Percentiles rank a stretch among this genome's conserved stretches.
Evolutionary conservation across 345 rosid genomes (phyloP).

Genomic region (Murraya koenigii): DNA sequence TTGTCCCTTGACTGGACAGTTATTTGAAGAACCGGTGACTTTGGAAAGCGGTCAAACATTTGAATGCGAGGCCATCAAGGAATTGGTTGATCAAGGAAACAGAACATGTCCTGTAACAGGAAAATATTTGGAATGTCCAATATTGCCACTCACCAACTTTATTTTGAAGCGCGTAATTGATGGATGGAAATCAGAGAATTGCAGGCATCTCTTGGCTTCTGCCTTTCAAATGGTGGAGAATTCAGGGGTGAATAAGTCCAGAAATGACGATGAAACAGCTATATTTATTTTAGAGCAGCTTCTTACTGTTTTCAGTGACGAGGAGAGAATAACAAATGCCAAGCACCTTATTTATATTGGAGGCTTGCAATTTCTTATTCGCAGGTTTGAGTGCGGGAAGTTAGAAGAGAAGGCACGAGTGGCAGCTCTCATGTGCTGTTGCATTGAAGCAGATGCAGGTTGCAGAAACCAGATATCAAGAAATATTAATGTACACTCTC

Average conservation of each 20-base stretch:
- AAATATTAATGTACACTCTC: constrained; percentile 27
- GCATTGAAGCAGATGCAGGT: constrained; percentile 49
- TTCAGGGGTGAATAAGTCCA: constrained; percentile 7
- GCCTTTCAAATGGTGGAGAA: constrained; percentile 26
- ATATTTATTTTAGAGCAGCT: constrained; percentile 40
- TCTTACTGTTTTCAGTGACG: constrained; percentile 31
- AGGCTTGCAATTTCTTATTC: constrained; percentile 46
- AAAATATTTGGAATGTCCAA: constrained; percentile 35
- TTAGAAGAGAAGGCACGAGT: constrained; percentile 35
- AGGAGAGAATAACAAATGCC: constrained; percentile 38
- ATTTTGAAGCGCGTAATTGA: constrained; percentile 48
- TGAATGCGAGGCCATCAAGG: constrained; percentile 49
- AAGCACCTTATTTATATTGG: constrained; percentile 47
- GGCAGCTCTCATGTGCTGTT: constrained; percentile 40
- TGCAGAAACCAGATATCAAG: constrained; percentile 45
- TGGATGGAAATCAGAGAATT: constrained; percentile 42
- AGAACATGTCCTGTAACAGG: constrained; percentile 60
- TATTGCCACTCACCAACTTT: constrained; percentile 48
- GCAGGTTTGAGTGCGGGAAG: constrained; percentile 33
- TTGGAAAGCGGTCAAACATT: constrained; percentile 63
- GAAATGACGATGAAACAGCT: constrained; percentile 28
- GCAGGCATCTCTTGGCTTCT: constrained; percentile 22
- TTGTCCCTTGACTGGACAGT: constrained; percentile 53
- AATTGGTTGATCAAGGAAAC: constrained; percentile 58
- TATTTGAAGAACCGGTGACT: constrained; percentile 65